Evolutionary conservation across 2,329 filamentous ascomycete species (phyloP).

Genomic region (Fusarium sp.): DNA sequence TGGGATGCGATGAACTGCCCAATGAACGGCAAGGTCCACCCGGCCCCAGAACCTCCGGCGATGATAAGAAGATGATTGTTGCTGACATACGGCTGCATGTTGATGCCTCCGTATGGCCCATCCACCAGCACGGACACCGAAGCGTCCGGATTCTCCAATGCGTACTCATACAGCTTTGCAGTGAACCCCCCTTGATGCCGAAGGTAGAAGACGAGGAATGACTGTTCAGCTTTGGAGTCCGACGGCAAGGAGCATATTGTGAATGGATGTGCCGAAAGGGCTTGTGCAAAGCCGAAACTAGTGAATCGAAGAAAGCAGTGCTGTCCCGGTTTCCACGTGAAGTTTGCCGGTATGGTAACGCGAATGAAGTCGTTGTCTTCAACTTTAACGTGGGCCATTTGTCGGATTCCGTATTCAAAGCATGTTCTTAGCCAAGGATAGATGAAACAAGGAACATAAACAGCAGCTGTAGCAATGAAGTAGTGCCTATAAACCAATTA

Average conservation of each 20-base stretch:
- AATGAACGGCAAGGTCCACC: slow-evolving; percentile 3
- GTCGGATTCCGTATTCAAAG: background rate
- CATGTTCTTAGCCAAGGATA: background rate
- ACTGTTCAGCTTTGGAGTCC: background rate
- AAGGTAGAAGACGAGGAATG: slow-evolving; percentile 1
- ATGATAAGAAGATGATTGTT: background rate
- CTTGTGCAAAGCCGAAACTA: background rate
- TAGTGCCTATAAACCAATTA: background rate
- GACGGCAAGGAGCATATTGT: background rate
- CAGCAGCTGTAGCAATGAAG: background rate
- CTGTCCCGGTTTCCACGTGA: slow-evolving; percentile 1
- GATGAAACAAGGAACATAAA: background rate
- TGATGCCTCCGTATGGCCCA: background rate
- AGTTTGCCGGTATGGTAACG: background rate
- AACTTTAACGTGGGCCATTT: background rate
- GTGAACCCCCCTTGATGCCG: background rate
- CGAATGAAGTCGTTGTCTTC: background rate
- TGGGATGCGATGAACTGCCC: background rate
- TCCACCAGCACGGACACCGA: background rate
- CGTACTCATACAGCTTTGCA: background rate
- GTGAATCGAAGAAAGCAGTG: slow-evolving; percentile 2
- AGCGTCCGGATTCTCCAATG: background rate
- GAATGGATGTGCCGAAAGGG: background rate
- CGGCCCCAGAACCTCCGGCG: background rate
- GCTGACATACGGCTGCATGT: background rate